Percentiles rank a stretch among this genome's conserved stretches.
Conservation (phyloP, 2,329 filamentous ascomycete species). For the Stagonosporopsis rhizophila region DNA sequence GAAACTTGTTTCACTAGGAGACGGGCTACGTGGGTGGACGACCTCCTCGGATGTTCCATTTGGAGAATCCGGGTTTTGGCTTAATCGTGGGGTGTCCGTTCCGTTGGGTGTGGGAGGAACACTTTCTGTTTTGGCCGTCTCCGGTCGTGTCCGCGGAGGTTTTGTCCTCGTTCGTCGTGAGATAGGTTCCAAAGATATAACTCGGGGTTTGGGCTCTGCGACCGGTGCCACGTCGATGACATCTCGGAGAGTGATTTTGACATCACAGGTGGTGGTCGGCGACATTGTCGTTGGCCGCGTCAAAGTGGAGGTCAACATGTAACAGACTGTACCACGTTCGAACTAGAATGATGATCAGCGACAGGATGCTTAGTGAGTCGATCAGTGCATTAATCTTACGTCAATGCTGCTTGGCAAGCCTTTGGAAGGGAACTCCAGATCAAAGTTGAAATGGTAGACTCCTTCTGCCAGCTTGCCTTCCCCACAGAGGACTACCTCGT, state of each 20-base stretch:
- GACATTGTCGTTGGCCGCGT: constrained; percentile 88
- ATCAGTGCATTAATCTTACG: constrained; percentile 61
- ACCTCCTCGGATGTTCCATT: constrained; percentile 39
- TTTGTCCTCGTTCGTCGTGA: constrained; percentile 73
- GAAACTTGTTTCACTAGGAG: constrained; percentile 57
- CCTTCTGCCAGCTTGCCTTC: constrained; percentile 77
- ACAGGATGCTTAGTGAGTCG: constrained; percentile 12
- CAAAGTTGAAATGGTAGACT: constrained; percentile 80
- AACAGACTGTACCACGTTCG: constrained; percentile 90
- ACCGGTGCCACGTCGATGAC: constrained; percentile 83
- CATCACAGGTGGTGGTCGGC: constrained; percentile 79
- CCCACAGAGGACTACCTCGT: constrained; percentile 80
- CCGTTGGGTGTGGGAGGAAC: constrained; percentile 23
- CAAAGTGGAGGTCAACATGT: constrained; percentile 87
- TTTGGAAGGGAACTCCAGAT: constrained; percentile 72
- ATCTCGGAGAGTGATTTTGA: constrained; percentile 80
- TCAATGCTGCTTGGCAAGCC: constrained; percentile 91
- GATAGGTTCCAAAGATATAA: constrained; percentile 87
- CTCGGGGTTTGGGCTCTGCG: constrained; percentile 75
- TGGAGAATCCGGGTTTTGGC: constrained; percentile 32
- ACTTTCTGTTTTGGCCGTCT: constrained; percentile 21
- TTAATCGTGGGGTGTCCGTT: constrained; percentile 31
- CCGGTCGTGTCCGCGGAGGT: constrained; percentile 43
- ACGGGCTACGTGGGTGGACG: constrained; percentile 51
- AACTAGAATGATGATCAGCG: constrained; percentile 67